A percentile compares a stretch with the other conserved stretches of the same genome.
phyloP scores from a whole-genome alignment of 805 yeast genomes.

The Candida xiaguanensis region DNA sequence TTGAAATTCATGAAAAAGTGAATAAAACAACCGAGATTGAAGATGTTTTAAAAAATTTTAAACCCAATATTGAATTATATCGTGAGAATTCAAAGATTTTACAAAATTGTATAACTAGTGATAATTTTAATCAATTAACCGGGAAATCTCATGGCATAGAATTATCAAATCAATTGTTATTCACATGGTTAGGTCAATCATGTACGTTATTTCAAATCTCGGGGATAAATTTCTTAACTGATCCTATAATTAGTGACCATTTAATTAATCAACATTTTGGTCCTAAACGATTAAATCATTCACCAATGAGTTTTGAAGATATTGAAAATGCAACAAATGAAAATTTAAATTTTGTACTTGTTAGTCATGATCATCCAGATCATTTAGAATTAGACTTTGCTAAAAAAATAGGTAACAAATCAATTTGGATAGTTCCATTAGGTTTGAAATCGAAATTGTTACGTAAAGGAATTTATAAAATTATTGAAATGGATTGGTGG shows the following conservation, averaged over 20 bases:
- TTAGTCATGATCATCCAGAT: slow-evolving; percentile 95
- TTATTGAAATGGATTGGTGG: slow-evolving; percentile 93
- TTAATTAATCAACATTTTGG: slow-evolving; percentile 65
- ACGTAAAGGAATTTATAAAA: slow-evolving; percentile 54
- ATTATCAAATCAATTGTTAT: slow-evolving; percentile 42
- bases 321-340: slow-evolving; percentile 48
- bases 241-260: slow-evolving; percentile 72
- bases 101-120: slow-evolving; percentile 20
- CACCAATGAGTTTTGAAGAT: slow-evolving; percentile 63
- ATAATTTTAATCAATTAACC: slow-evolving; percentile 16
- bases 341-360: slow-evolving; percentile 66
- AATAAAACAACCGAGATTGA: slow-evolving; percentile 56
- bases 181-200: slow-evolving; percentile 94
- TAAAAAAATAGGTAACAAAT: slow-evolving; percentile 46
- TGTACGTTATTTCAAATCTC: slow-evolving; percentile 72
- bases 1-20: slow-evolving; percentile 33
- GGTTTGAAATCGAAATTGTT: slow-evolving; percentile 66
- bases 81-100: slow-evolving; percentile 30
- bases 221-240: slow-evolving; percentile 75
- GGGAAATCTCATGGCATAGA: not conserved
- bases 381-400: slow-evolving; percentile 73
- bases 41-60: slow-evolving; percentile 53
- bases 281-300: slow-evolving; percentile 77
- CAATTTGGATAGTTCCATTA: slow-evolving; percentile 83
- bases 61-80: slow-evolving; percentile 52